Base-by-base conservation (phyloP, 306 rosid species). In the Aeschynomene evenia region DNA sequence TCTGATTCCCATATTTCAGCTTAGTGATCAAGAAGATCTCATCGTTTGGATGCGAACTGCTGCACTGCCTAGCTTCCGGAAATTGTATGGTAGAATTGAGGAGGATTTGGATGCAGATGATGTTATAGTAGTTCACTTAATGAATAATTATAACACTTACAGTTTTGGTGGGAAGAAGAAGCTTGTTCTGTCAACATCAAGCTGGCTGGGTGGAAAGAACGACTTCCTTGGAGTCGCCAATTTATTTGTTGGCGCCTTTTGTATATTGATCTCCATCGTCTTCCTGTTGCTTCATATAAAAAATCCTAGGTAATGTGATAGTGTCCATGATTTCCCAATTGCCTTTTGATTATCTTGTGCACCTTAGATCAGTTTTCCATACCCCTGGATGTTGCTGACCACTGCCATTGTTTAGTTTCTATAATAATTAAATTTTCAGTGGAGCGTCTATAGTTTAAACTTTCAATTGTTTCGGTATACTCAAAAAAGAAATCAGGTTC, bases 31-130 rank as follows among this genome's bases (percentile, higher is more conserved):
- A 81, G 98, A 94, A 85, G 98, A 94, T 84, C 94, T 94, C 68
- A 79, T 94, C 21, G 97, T 94, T 54, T 90, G 98, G 98, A 94
- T 94, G 97, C 90, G 98, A 43, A 90, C 97, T 29, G 97, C 98
- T 68, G 98, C 98, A 9, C 98, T 94, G 21, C 97, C 98, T 57
- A 85, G 82, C 83, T 94, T 94, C 84, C 74, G 97, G 53, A 94
- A 94, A 84, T 77, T 94, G 83, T 90, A 90, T 9, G 98, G 97
- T 68, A 88, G 82, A 90, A 90, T 94, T 46, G 97, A 90, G 77
- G 91, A 86, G 81, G 94, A 94, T 82, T 79, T 94, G 91, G 85
- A 90, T 23, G 90, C 78, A 28, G 90, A 81, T 73, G 98, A 90
- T 74, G 96, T 83, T 69, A 74, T 94, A 36, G 78, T 67, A 12